Evolutionary conservation across 2,329 filamentous ascomycete genomes (phyloP), one percentile per base, ranked within the genome.

Genomic region (Falciphora oryzae): DNA sequence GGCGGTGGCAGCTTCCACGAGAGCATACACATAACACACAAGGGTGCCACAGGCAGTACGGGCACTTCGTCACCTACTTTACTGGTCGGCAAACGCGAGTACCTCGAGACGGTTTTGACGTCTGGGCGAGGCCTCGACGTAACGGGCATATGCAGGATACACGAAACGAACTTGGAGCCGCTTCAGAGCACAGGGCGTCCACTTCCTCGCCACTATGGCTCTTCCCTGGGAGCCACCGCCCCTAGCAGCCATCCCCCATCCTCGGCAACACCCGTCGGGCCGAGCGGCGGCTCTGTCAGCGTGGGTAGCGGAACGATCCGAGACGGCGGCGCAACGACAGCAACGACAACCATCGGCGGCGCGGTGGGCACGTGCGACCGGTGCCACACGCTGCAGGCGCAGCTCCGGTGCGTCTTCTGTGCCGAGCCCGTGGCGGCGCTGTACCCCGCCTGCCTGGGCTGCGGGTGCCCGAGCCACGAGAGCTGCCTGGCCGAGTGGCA

Each of bases 341-440:
- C 89, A 86, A 71, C 44, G 14, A 63, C 56, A 22, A 63, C 61
- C 10, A 63, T 73, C 7, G 80, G 80, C 60, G 83, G 83, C 50
- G 80, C 83, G 29, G 76, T 84, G 29, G 79, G 84, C 63, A 74
- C 76, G 65, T 79, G 80, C 71, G 74, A 81, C 67, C 76, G 80
- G 69, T 88, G 85, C 71, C 82, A 81, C 64, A 77, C 77, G 62
- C 76, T 77, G 3, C 86, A 89, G 71, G 80, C 76, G 14, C 85
- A 87, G 69, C 79, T 89, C 0, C 75, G 78, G 25, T 89, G 87
- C 69, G 85, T 88, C 11, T 86, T 86, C 72, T 89, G 87, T 69
- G 76, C 82, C 61, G 85, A 88, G 67, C 84, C 85, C 2, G 78
- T 89, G 44, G 81, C 82, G 67, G 83, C 83, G 0, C 77, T 87